These are phyloP conservation scores for Prunus padus DNA, from an alignment of 306 rosid genomes.

Conservation along the genomic window DNA sequence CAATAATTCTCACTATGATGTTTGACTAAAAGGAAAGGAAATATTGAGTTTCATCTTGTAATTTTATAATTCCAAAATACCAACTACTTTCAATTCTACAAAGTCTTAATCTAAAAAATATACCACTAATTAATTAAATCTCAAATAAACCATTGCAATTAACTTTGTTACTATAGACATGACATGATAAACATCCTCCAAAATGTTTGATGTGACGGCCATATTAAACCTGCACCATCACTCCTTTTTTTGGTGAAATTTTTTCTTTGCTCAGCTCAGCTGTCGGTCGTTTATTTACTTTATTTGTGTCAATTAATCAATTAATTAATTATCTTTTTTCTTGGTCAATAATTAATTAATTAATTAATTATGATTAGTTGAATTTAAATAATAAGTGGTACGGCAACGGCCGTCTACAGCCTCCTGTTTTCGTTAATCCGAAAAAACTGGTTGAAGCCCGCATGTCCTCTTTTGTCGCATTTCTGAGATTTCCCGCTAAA, in stretches of 20 bases:
- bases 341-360: no score
- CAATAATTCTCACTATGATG: not conserved
- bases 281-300: not conserved
- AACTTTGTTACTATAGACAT: not conserved
- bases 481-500: conserved; percentile 4
- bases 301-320: no score
- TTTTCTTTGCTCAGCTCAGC: no score
- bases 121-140: not conserved
- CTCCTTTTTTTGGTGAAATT: not conserved
- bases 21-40: not conserved
- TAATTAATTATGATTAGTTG: not conserved
- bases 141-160: not conserved
- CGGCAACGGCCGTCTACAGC: not conserved
- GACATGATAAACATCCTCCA: no score
- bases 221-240: not conserved
- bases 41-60: not conserved
- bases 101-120: not conserved
- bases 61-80: not conserved
- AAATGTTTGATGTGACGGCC: not conserved
- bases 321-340: no score
- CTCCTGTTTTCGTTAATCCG: conserved; percentile 34
- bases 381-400: not conserved
- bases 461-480: conserved; percentile 4
- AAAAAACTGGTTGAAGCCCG: conserved; percentile 32
- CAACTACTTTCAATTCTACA: not conserved